Base-by-base conservation (phyloP, 768 basidiomycete species). In the Amanita fuliginea region DNA sequence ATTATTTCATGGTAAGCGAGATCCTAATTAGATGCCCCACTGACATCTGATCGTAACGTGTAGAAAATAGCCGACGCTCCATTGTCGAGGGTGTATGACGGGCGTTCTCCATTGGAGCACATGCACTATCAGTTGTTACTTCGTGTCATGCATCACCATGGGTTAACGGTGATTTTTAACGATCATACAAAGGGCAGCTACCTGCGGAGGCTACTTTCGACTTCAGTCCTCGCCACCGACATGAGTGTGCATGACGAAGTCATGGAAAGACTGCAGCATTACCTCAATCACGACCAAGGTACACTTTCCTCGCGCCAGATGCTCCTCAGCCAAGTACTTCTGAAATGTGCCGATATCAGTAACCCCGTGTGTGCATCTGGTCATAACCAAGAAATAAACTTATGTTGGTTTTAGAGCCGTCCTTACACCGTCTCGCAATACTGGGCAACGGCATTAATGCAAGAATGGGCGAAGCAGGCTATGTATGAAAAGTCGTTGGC, bases 321-420 rank as follows among this genome's bases (percentile, higher is more conserved):
- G 21, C 65, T 95, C 47, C 64, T 92, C 19, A 95, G 90, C 61
- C 92, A 97, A 59, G 86, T 87, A 3, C 68, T 99, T 46, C 81
- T 99, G 63, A 98, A 99, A 66, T 96, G 94, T 59, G 93, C 95
- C 14, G 96, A 99, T 67, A 98, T 99, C 59, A 93, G 90, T 62
- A 99, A 99, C 63, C 95, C 96, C 13, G 93, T 96, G 62, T 55
- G 93, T 78, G 14, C 26, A 42, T 33, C 45, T 18, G 42, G 40
- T 47, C 16, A 47, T 36, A 39, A 30, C 3, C 21, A 39, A 21
- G 28, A 36, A 34, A 46, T 48, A 35, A n/a, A 42, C 47, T 39
- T 11, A 52, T 33, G 26, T 22, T 7, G 48, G 45, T 58, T 37
- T 11, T 42, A 97, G 94, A 84, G 85, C 54, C 92, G 95, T 16